Evolutionary conservation across 495 filamentous ascomycete species (phyloP), one percentile per base, ranked within the genome.

Genomic region (Daldinia decipiens): DNA sequence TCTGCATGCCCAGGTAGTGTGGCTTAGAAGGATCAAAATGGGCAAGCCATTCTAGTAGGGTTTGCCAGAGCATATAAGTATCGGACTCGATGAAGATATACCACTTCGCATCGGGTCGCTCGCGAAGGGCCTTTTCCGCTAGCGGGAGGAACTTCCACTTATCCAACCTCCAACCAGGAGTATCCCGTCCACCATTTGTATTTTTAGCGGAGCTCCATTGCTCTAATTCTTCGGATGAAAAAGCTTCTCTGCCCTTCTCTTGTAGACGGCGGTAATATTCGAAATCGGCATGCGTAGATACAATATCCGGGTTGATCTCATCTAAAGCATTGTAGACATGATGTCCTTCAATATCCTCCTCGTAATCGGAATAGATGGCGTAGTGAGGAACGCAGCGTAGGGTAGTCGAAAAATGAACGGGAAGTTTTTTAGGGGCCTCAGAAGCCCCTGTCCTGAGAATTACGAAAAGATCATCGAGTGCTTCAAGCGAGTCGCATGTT

Each of bases 61-160:
- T 86, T 67, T 81, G 75, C 87, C 87, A 89, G 53, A 89, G 76
- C 8, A 89, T 75, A 68, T 88, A 90, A 5, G 87, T 87, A 68
- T 91, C 89, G 0, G 85, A 84, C 67, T 90, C 89, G 62, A 89
- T 83, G 78, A 90, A 89, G 55, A 90, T 80, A 66, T 83, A 91
- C 89, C 88, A 91, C 34, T 85, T 81, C 50, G 82, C 82, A n/a
- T 85, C 65, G n/a, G 83, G 82, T 38, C 74, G 75, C 60, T 78
- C 68, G 26, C 76, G 71, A 40, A 82, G 78, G 17, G 86, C 83
- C 24, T 85, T 80, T 13, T 85, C 80, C 61, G 89, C 82, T 78
- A 88, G 83, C 13, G 87, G 87, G 8, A 91, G 80, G 74, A 90
- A 90, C 74, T 90, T 91, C 83, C 86, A 91, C 72, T 89, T 89